Base-by-base conservation (phyloP, 2,329 filamentous ascomycete species). In the Colletotrichum somersetense region DNA sequence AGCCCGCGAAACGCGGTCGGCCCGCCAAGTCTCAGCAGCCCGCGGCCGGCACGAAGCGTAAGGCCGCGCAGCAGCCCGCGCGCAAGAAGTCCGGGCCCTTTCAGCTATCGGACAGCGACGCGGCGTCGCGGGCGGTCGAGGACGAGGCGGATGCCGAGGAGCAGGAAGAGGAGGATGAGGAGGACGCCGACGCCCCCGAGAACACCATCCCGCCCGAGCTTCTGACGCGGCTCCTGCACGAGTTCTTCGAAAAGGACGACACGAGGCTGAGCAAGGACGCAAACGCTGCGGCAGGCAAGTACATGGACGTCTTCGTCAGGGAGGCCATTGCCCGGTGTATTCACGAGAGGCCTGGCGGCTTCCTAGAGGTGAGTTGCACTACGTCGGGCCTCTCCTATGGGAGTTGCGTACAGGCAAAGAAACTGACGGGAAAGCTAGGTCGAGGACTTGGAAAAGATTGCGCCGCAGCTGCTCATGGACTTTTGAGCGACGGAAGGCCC, bases 231-330 rank as follows among this genome's bases (percentile, higher is more conserved):
- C 83, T 98, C 4, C 85, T 98, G 44, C 92, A 97, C 79, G 90
- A 95, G 76, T 90, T 93, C 79, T 97, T 98, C 78, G 86, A 92
- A 76, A 87, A 88, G 72, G 88, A 92, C 61, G 87, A 88, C 67
- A 95, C 92, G 33, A 87, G 92, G 75, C 91, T 97, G 75, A 91
- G 91, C 10, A 91, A 89, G 76, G 93, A 95, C 77, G 94, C 94
- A 5, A 93, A 95, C 79, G 87, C 85, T 8, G 89, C 95, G 1
- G 88, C 95, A 71, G 92, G 91, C 18, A 94, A 92, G 82, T 98
- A 98, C 80, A 88, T 98, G 81, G 94, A 98, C 81, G 89, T 96
- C 0, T 98, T 98, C 82, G 92, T 97, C 65, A 88, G 93, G 73
- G 96, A 98, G 83, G 94, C 94, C 1, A 91, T 98, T 79, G 94